Conservation (phyloP, 2,329 filamentous ascomycete species). For the Penicillium psychrosexuale region DNA sequence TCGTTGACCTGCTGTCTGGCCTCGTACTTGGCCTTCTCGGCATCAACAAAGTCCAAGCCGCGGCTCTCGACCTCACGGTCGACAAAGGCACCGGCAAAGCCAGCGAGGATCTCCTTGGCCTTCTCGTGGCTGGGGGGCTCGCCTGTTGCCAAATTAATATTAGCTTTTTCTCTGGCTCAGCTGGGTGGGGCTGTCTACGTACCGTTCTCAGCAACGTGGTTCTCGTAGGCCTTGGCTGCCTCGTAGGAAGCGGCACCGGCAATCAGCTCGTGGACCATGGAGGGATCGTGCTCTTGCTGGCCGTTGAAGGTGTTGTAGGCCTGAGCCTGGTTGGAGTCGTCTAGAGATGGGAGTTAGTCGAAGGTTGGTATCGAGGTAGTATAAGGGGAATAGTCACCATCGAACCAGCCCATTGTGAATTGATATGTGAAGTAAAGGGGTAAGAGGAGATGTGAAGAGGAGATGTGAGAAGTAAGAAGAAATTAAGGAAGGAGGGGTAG, state of each 20-base stretch:
- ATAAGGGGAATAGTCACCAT: constrained; percentile 27
- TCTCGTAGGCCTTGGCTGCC: constrained; percentile 76
- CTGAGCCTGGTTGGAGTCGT: constrained; percentile 50
- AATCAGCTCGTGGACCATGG: constrained; percentile 69
- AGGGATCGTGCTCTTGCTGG: constrained; percentile 53
- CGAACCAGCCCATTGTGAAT: constrained; percentile 27
- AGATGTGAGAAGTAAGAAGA: neutral
- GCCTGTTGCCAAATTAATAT: constrained; percentile 44
- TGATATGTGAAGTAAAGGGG: neutral
- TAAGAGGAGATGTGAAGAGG: neutral
- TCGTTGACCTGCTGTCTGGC: constrained; percentile 35
- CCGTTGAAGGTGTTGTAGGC: constrained; percentile 39
- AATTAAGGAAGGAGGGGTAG: neutral
- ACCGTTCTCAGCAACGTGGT: constrained; percentile 68
- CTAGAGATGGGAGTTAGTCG: constrained; percentile 2
- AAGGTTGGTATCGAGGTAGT: constrained; percentile 41
- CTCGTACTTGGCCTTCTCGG: constrained; percentile 58
- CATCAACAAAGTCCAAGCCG: constrained; percentile 59
- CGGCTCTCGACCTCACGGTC: constrained; percentile 71
- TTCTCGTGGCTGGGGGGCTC: constrained; percentile 66
- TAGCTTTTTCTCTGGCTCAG: neutral
- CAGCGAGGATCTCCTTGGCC: constrained; percentile 74
- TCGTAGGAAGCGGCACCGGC: constrained; percentile 74
- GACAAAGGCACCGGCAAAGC: constrained; percentile 71
- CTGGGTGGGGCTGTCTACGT: constrained; percentile 18